Evolutionary conservation across 2,329 filamentous ascomycete genomes (phyloP).

Genomic region (Trichoderma guizhouense): DNA sequence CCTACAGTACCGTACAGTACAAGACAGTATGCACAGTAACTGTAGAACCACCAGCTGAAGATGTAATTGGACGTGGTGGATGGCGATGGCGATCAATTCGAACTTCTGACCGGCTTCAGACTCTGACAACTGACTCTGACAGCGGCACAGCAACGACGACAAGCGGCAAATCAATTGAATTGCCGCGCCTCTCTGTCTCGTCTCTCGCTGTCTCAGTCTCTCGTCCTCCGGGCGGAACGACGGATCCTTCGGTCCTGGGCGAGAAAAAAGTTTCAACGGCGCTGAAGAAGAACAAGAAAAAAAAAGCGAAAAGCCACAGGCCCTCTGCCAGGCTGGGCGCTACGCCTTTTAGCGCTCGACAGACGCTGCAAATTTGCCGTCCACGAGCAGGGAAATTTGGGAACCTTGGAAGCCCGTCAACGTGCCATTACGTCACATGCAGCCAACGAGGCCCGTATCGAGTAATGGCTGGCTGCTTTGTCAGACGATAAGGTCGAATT

Average conservation of each 20-base stretch:
- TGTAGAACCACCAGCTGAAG: no score
- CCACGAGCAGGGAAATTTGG: neutral
- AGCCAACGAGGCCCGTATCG: neutral
- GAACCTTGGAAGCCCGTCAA: no score
- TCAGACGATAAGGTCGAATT: neutral
- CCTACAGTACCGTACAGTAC: no score
- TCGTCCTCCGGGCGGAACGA: neutral
- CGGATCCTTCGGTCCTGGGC: conserved; percentile 13
- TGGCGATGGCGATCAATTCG: neutral
- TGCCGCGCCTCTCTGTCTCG: neutral
- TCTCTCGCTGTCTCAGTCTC: neutral
- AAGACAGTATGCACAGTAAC: no score
- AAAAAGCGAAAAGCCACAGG: neutral
- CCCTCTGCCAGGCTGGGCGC: neutral
- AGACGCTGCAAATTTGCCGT: neutral
- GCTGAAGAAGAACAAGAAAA: neutral
- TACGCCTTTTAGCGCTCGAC: neutral
- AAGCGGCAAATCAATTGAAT: neutral
- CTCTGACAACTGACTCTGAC: neutral
- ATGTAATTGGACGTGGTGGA: no score
- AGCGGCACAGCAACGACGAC: neutral
- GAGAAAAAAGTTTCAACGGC: neutral
- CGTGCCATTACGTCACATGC: conserved; percentile 1
- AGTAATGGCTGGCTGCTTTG: neutral
- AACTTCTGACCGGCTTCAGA: neutral